Evolutionary conservation across 1,139 yeast species (phyloP), one percentile per base, ranked within the genome.

Genomic region (Geotrichum macrosporum): DNA sequence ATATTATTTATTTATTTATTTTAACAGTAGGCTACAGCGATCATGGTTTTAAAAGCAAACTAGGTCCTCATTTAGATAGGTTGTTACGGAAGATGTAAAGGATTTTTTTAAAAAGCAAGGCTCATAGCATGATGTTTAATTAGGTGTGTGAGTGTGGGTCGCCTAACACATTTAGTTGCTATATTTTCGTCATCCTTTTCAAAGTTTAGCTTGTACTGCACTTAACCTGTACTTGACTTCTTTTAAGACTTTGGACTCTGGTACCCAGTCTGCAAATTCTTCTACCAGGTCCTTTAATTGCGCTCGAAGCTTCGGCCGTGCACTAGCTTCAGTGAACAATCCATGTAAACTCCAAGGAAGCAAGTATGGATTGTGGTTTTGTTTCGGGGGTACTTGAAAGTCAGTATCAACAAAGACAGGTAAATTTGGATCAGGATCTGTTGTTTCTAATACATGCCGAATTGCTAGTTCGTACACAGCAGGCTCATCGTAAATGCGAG

Each of bases 281-380:
- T 72, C 73, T 54, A 83, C 78, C 38, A 88, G 72, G 45, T 72
- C 72, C 36, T 73, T 69, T 24, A 87, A 76, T 53, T 84, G 86
- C 1, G 54, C 72, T 69, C 44, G 70, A 67, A 36, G 81, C 53
- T 40, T 57, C 38, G 46, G 70, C 39, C 58, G 68, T 55, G 44
- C 60, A 55, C 44, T 61, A 46, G 50, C 76, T 66, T 61, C 88
- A 82, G 55, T 77, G 30, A 88, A 67, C 37, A 89, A 67, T 0
- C 96, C 96, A 38, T 96, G 71, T 66, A 87, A 76, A 58, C 94
- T 84, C 96, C 96, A 89, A 0, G 97, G 97, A 30, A 89, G 68
- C 46, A 85, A 78, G 60, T 77, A 89, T 1, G 96, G 96, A 63
- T 89, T 88, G 50, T 80, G 60, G 48, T 57, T 77, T 15, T 83